Evolutionary conservation across 2,329 filamentous ascomycete genomes (phyloP).

Genomic region (Colletotrichum lentis): DNA sequence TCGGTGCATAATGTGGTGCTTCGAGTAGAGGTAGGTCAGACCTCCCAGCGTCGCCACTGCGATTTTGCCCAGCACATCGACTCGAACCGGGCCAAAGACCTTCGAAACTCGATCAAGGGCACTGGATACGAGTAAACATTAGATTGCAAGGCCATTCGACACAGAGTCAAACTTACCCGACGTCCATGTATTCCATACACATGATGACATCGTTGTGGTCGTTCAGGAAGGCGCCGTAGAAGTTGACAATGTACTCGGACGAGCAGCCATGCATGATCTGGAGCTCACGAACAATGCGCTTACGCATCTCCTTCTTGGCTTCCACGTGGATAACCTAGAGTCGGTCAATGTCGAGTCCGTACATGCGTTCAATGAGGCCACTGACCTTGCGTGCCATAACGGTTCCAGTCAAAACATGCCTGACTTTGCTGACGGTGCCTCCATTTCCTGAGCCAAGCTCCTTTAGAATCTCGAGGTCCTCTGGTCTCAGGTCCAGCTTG

Average conservation of each 20-base stretch:
- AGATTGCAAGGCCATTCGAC: background rate
- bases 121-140: constrained; percentile 56
- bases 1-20: constrained; percentile 98
- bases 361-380: background rate
- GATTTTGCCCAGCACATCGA: constrained; percentile 97
- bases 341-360: constrained; percentile 5
- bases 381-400: constrained; percentile 96
- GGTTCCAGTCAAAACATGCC: constrained; percentile 91
- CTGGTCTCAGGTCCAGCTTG: constrained; percentile 87
- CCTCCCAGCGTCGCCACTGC: constrained; percentile 94
- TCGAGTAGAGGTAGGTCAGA: constrained; percentile 91
- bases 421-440: constrained; percentile 97
- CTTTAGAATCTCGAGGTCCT: constrained; percentile 91
- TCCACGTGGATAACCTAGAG: constrained; percentile 95
- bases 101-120: constrained; percentile 93
- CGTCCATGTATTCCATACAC: constrained; percentile 99
- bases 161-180: constrained; percentile 74
- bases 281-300: constrained; percentile 94
- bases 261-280: constrained; percentile 99
- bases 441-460: constrained; percentile 96
- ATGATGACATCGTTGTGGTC: constrained; percentile 97
- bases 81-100: constrained; percentile 92
- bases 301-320: constrained; percentile 95
- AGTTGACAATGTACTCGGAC: constrained; percentile 95
- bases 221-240: constrained; percentile 97